Evolutionary conservation across 192 early-diverging fungal species (phyloP).

Genomic region (Allomyces arbusculus): DNA sequence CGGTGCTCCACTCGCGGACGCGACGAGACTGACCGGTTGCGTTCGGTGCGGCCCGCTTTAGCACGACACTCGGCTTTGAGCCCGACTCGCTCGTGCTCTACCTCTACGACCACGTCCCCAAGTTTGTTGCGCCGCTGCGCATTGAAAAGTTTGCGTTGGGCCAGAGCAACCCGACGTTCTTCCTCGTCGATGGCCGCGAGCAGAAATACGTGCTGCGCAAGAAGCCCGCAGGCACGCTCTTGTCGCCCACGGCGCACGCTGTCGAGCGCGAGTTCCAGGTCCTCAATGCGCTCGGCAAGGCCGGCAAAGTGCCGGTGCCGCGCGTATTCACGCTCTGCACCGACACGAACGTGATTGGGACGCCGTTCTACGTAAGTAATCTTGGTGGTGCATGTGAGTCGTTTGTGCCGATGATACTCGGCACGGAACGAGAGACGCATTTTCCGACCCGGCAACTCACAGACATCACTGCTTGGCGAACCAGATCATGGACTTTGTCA

Average conservation of each 20-base stretch:
- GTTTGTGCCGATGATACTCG: too few species aligned
- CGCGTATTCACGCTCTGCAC: slow-evolving; percentile 72
- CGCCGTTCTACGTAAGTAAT: slow-evolving; percentile 65
- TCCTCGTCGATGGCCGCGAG: slow-evolving; percentile 45
- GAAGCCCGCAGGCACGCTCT: slow-evolving; percentile 68
- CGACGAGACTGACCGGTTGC: too few species aligned
- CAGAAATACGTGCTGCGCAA: slow-evolving; percentile 64
- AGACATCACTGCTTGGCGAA: too few species aligned
- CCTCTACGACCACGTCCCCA: slow-evolving; percentile 26
- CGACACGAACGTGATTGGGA: slow-evolving; percentile 60
- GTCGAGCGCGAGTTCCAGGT: slow-evolving; percentile 79
- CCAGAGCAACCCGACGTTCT: slow-evolving; percentile 87
- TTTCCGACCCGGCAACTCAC: too few species aligned
- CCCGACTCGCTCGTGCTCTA: slow-evolving; percentile 31
- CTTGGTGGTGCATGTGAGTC: too few species aligned
- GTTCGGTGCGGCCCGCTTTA: too few species aligned
- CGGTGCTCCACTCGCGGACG: too few species aligned
- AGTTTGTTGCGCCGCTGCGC: slow-evolving; percentile 35
- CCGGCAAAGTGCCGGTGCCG: slow-evolving; percentile 74
- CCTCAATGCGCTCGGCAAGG: slow-evolving; percentile 46
- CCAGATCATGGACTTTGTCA: slow-evolving; percentile 73
- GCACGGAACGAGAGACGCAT: too few species aligned
- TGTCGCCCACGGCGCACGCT: slow-evolving; percentile 74
- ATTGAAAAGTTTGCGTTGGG: slow-evolving; percentile 77
- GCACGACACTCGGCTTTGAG: slow-evolving; percentile 15